Conservation (phyloP, 164 flowering plant species). For the Brasenia schreberi region DNA sequence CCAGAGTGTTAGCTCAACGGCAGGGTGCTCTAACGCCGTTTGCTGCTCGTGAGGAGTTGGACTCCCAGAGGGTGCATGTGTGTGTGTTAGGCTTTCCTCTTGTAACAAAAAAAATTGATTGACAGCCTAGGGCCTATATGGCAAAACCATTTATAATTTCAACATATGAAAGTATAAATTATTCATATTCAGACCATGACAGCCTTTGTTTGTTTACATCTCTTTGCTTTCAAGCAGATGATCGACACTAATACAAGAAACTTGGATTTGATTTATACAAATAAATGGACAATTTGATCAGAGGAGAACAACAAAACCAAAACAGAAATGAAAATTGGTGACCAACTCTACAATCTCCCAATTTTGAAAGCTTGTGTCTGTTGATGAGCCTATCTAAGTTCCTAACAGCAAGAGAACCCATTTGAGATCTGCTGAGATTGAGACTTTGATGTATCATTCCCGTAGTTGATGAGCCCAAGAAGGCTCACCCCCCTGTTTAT, state of each 20-base stretch:
- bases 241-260: too few species aligned
- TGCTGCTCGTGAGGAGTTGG: too few species aligned
- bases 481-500: slow-evolving; percentile 26
- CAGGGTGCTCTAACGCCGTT: too few species aligned
- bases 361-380: background rate
- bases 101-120: too few species aligned
- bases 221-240: background rate
- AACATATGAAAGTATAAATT: background rate
- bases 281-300: background rate
- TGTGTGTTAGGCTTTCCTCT: too few species aligned
- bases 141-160: background rate
- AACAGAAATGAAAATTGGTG: background rate
- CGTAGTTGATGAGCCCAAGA: slow-evolving; percentile 16
- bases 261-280: background rate
- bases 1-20: background rate
- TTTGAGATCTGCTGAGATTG: slow-evolving; percentile 5
- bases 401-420: slow-evolving; percentile 26
- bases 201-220: background rate
- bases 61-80: too few species aligned
- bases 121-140: too few species aligned
- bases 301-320: background rate
- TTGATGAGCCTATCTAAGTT: background rate
- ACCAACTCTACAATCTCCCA: background rate
- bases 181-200: background rate
- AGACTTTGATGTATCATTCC: slow-evolving; percentile 7